phyloP scores from a whole-genome alignment of 805 yeast species.

The Brettanomyces sp. region DNA sequence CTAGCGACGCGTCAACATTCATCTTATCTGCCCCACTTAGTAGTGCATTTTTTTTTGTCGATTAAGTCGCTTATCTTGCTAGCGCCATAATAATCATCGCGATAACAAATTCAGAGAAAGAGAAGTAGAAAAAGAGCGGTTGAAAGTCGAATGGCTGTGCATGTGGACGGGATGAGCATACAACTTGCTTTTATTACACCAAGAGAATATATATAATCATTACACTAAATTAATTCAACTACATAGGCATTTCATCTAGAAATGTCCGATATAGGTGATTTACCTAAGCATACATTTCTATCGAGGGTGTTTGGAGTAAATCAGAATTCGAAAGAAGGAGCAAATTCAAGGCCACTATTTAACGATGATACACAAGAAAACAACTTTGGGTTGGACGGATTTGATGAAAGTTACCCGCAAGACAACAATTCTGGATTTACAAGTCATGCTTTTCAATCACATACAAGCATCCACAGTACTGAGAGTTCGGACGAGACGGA shows the following conservation, averaged over 20 bases:
- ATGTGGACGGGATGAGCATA: too few species aligned
- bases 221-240: too few species aligned
- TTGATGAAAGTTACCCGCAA: too few species aligned
- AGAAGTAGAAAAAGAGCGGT: background rate
- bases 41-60: background rate
- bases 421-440: too few species aligned
- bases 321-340: conserved; percentile 13
- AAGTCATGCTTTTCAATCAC: background rate
- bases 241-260: too few species aligned
- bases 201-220: too few species aligned
- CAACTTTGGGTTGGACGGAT: conserved; percentile 5
- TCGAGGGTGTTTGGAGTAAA: conserved; percentile 52
- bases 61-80: background rate
- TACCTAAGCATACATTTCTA: conserved; percentile 43
- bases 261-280: conserved; percentile 12
- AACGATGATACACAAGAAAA: conserved; percentile 17
- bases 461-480: conserved; percentile 1
- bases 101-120: background rate
- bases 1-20: too few species aligned
- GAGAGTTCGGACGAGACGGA: background rate
- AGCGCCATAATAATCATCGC: background rate
- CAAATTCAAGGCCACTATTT: conserved; percentile 20
- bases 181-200: too few species aligned
- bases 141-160: background rate
- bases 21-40: background rate